Evolutionary conservation across 371 early-diverging fungal genomes (phyloP), one percentile per base, ranked within the genome.

Genomic region (Lichtheimia hyalospora): DNA sequence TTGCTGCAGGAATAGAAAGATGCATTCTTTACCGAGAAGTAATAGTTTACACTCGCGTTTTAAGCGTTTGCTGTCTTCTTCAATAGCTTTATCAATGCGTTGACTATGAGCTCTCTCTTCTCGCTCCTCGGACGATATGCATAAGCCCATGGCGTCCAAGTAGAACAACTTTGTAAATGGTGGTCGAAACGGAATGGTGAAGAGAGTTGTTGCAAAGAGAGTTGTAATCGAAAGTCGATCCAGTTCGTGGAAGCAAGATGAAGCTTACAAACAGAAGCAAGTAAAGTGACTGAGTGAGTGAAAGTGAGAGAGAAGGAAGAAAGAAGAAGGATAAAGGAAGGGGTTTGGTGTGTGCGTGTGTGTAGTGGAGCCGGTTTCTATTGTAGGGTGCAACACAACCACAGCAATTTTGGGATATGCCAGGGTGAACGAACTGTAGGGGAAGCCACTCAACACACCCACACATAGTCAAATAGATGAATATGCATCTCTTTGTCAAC

Each of bases 11-110:
- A 21, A 25, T 25, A 3, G 14, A 20, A 24, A 52, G 10, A 1
- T n/a, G n/a, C 25, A n/a, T 5, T 25, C 18, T 52, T 60, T 84
- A 88, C 91, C 92, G 67, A 89, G 69, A 44, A 91, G 61, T 13
- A 89, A 66, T 42, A 91, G 84, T 67, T 89, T 89, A 69, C 84
- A 88, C 69, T 91, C 89, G 65, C 81, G 82, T 58, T 75, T 78
- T 18, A 81, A 68, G 24, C 69, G 68, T 49, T 70, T 63, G 43
- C 73, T 74, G 52, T 89, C 89, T 21, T 85, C 79, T 61, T 83
- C 84, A 27, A 89, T 62, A 55, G 75, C 69, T 25, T 78, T 69
- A 52, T 90, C 90, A 58, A 90, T 90, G 50, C 76, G 82, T 61
- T 79, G 77, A 57, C 83, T 86, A 28, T 78, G 73, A 54, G 76